Base-by-base conservation (phyloP, 441 rosid genomes). In the Flueggea neowawraea region DNA sequence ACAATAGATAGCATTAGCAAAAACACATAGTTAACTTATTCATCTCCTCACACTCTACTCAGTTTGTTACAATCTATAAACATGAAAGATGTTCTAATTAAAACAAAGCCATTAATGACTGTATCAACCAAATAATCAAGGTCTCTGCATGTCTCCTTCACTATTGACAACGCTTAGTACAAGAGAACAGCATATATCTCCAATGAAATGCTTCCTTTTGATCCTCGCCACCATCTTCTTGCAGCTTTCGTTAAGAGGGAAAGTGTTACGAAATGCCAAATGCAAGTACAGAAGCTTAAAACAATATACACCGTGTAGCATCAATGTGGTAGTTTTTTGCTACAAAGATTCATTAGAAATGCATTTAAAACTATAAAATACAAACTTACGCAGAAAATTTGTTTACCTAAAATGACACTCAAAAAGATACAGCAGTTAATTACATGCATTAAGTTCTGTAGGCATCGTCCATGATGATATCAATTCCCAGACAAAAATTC, bases 381-480 rank as follows among this genome's bases (percentile, higher is more conserved):
- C 58, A 44, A 69, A 62, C 39, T 50, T 22, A 45, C 50, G 36
- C 43, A 53, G 33, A 31, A 33, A 31, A 58, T 10, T 52, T 15
- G 54, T 50, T 51, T 63, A 61, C 31, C 59, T 51, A 48, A 31
- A 53, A 10, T 69, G n/a, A n/a, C n/a, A n/a, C n/a, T n/a, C n/a
- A n/a, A n/a, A 51, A 44, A 65, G 4, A 45, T 31, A 70, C 5
- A 13, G 39, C 57, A 54, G 59, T 49, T 57, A 62, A 73, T 90
- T 87, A 91, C 98, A 84, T 63, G 91, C 93, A 73, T 85, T 94
- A 60, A 90, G 78, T 69, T 94, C 98, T 10, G 84, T 82, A 65
- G 90, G 85, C 81, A 71, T 69, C 67, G 86, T 73, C 91, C 97
- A 94, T 16, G 95, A 84, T 48, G 79, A 80, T 60, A 90, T 67